Evolutionary conservation across 257 asterid genomes (phyloP), one percentile per base, ranked within the genome.

Genomic region (Striga asiatica): DNA sequence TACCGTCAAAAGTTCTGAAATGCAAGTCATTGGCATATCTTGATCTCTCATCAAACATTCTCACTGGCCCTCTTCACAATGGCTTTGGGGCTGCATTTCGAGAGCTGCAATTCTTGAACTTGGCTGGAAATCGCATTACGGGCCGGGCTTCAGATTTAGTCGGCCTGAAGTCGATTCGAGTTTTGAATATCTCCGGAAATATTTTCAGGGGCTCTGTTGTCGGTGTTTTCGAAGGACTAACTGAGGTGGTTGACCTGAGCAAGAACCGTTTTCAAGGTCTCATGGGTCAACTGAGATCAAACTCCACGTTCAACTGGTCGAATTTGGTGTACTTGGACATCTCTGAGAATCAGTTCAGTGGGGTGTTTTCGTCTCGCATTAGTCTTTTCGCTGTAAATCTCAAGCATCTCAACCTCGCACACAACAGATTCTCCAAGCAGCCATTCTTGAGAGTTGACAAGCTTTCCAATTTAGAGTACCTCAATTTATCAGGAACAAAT

Each of bases 221-320:
- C 50, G 81, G 78, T 38, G 60, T 80, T 45, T 80, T 82, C 66
- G 75, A 57, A 64, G 92, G 89, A 62, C 68, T 71, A 21, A n/a
- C 78, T 55, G 79, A 83, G 72, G 92, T 81, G 70, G 29, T 86
- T 79, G 98, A 89, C 75, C 57, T 89, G 81, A 89, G 96, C 82
- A 83, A 75, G 68, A 89, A 89, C 67, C 89, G 75, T 60, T 86
- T 83, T 72, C 82, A 86, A 68, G 96, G 95, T 34, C 82, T 74
- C 60, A 70, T 86, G 74, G 75, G 83, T 77, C 74, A 82, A 94
- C 95, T 86, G 71, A 76, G 72, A 60, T 68, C 70, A 66, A 68
- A 74, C 29, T 79, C 88, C 34, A 55, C 59, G 50, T 88, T 78
- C 74, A 53, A 74, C 50, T 78, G 89, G 83, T 71, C 83, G 28